Evolutionary conservation across 2,329 filamentous ascomycete genomes (phyloP), one percentile per base, ranked within the genome.

Genomic region (Ophiostoma tasmaniense): DNA sequence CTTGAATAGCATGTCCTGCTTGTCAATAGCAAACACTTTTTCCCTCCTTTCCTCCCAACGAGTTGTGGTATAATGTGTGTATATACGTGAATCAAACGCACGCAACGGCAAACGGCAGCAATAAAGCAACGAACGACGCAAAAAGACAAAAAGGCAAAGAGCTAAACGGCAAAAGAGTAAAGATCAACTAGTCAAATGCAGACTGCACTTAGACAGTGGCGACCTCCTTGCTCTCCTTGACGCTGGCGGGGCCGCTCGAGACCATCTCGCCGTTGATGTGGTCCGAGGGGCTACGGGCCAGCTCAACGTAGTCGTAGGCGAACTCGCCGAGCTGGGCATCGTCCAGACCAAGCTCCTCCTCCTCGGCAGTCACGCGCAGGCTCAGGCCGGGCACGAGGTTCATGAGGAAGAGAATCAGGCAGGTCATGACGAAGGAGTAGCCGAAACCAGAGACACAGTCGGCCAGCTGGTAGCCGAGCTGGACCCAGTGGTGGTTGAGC

Each of bases 271-370:
- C 70, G 66, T 69, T 66, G 61, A 69, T 69, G 66, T 65, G 68
- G 61, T 70, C 67, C 7, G 68, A 25, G 25, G 68, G 64, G 7
- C 68, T 68, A 83, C 91, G 84, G 33, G 73, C 89, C 73, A 95
- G 82, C 82, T 96, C 92, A 73, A 96, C 91, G 74, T 96, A 96
- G 78, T 96, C 93, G 78, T 96, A 96, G n/a, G 92, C 93, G 77
- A 95, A 96, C 81, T 96, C 93, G 77, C 93, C 93, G 75, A 96
- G 91, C 79, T 97, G 92, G 30, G 90, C 89, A 75, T 96, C 93
- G 75, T 96, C 92, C 71, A 96, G 93, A 73, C 92, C 92, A 59
- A 92, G 81, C 67, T 93, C 88, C 78, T 96, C 92, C 50, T 91
- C 90, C 72, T 95, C 90, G 73, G 92, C 89, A 17, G 81, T 84